Percentiles rank a stretch among this genome's conserved stretches.
phyloP scores from a whole-genome alignment of 1,284 basidiomycete species.

The Cryptococcus hybrid region DNA sequence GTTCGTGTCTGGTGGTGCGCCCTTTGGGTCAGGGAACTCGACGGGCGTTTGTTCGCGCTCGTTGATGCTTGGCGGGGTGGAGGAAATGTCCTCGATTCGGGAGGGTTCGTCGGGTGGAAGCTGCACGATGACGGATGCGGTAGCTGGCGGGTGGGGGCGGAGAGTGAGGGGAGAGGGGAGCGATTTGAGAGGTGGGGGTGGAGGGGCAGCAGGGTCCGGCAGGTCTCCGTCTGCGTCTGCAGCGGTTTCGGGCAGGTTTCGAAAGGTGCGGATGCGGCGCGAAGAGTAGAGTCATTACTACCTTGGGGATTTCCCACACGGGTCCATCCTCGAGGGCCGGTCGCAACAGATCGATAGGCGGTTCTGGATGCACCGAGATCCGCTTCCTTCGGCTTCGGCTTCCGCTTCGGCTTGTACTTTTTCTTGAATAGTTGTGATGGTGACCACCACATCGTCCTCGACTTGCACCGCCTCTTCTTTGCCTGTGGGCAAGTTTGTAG shows the following conservation, averaged over 20 bases:
- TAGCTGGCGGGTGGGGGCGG: not conserved
- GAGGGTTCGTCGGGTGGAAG: too few species aligned
- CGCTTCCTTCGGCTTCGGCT: too few species aligned
- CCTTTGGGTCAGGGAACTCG: not conserved
- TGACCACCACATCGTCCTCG: slow-evolving; percentile 1
- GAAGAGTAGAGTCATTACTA: too few species aligned
- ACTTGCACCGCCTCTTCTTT: slow-evolving; percentile 8
- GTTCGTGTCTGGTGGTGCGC: not conserved
- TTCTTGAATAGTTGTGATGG: not conserved
- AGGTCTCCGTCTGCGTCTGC: too few species aligned
- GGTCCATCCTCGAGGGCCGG: too few species aligned
- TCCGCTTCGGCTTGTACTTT: too few species aligned
- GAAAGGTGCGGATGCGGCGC: too few species aligned
- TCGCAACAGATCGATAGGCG: too few species aligned
- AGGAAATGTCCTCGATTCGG: not conserved
- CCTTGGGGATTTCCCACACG: too few species aligned
- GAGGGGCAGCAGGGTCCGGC: too few species aligned
- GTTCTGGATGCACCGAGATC: too few species aligned
- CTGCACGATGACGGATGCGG: not conserved
- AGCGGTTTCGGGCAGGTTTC: too few species aligned
- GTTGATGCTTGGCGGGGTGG: not conserved
- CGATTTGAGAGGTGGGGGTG: slow-evolving; percentile 1
- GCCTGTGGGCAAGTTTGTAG: not conserved
- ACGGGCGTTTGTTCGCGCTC: not conserved
- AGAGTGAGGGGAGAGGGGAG: not conserved